These are phyloP conservation scores for Backusella sp. DNA, from an alignment of 192 early-diverging fungal genomes.

Conservation along the genomic window DNA sequence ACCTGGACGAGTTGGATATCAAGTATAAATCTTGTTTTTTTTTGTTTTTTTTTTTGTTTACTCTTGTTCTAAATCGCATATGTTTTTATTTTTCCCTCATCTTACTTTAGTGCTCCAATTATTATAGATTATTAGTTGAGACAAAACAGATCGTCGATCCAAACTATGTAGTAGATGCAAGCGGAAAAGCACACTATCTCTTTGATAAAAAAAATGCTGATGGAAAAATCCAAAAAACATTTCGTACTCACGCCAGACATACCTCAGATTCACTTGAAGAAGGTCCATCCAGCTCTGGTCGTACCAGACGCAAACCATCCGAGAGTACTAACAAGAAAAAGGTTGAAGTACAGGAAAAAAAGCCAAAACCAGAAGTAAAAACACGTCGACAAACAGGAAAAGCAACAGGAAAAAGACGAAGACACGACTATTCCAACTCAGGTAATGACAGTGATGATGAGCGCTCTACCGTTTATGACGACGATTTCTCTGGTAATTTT, in stretches of 20 bases:
- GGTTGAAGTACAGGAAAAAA: neutral
- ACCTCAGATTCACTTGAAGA: neutral
- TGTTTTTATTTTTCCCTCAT: neutral
- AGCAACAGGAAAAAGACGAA: constrained; percentile 3
- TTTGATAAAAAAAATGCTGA: constrained; percentile 83
- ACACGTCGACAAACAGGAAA: neutral
- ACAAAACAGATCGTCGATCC: constrained; percentile 82
- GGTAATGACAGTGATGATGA: constrained; percentile 46
- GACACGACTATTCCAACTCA: neutral
- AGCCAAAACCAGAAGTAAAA: neutral
- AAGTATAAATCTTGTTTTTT: constrained; percentile 42
- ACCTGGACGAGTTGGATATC: constrained; percentile 93
- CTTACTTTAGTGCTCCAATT: constrained; percentile 79
- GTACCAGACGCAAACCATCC: neutral
- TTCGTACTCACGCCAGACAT: constrained; percentile 69
- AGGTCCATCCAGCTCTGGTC: neutral
- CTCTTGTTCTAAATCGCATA: neutral
- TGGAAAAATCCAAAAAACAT: constrained; percentile 70
- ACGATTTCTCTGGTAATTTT: constrained; percentile 65
- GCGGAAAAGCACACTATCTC: constrained; percentile 84
- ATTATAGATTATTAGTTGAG: constrained; percentile 84
- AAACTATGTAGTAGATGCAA: constrained; percentile 87
- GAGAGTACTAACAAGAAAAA: neutral
- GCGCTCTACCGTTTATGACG: constrained; percentile 50
- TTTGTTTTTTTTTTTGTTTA: neutral